Base-by-base conservation (phyloP, 2,329 filamentous ascomycete genomes). In the Fusarium piperis region DNA sequence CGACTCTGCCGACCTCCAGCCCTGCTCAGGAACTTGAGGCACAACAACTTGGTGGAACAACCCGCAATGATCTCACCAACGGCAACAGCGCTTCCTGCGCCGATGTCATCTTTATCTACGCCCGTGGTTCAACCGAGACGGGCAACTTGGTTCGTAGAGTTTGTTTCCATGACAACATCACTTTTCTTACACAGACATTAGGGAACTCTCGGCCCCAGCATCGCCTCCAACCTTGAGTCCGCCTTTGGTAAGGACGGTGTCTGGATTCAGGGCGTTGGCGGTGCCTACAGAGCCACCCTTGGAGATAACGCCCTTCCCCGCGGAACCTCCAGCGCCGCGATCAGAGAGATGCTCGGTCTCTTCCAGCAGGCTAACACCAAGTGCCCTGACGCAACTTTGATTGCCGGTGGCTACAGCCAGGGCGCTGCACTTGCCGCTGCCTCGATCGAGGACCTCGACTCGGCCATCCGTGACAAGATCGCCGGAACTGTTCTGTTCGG, bases 261-360 rank as follows among this genome's bases (percentile, higher is more conserved):
- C 64, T 83, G 81, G 81, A 79, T 85, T 23, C 84, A 86, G 69
- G 85, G 85, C 15, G 82, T 86, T 15, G 81, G 81, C 7, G 78
- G 78, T 26, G 68, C 77, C 2, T 86, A 86, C 74, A 74, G 62
- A 2, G 83, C 83, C 0, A 69, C 69, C 2, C 44, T 85, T 0
- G 61, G 72, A 1, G 76, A 78, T 26, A 85, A 85, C 67, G 76
- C 79, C 39, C 77, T 83, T 1, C 79, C 81, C 4, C 68, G 75
- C 2, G 83, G 83, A 39, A 84, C 83, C 1, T 77, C 77, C 36
- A 46, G 48, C 6, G 78, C 65, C 6, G 81, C 82, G 33, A 85
- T 86, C 63, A 61, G 76, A 2, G 83, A 83, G 60, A 83, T 82
- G 35, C 79, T 79, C 26, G 74, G 78, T 6, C 79, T 84, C 35